Conservation (phyloP, 202 grass and related monocot species). For the Zoysia matrella region DNA sequence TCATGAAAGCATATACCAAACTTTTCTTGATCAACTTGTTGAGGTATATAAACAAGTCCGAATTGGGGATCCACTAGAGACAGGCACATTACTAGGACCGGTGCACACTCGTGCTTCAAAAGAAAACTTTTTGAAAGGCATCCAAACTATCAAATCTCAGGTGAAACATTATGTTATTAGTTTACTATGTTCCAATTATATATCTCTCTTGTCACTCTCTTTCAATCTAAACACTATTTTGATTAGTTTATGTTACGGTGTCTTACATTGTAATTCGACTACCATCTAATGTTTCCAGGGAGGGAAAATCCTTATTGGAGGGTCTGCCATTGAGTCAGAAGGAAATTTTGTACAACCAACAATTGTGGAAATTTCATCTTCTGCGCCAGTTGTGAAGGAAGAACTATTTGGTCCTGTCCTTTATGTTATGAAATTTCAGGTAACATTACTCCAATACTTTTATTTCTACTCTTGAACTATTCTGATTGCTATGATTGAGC, state of each 20-base stretch:
- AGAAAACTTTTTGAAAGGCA: slow-evolving; percentile 85
- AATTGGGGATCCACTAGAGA: slow-evolving; percentile 94
- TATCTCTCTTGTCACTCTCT: slow-evolving; percentile 2
- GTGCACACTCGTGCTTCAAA: slow-evolving; percentile 88
- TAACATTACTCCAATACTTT: slow-evolving; percentile 37
- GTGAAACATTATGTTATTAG: slow-evolving; percentile 46
- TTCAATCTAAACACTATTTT: slow-evolving; percentile 14
- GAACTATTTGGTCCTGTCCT: slow-evolving; percentile 98
- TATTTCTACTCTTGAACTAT: slow-evolving; percentile 27
- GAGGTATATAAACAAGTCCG: slow-evolving; percentile 97
- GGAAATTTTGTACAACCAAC: slow-evolving; percentile 92
- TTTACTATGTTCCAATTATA: slow-evolving; percentile 18
- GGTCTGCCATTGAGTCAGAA: slow-evolving; percentile 77
- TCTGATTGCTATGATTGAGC: slow-evolving; percentile 10
- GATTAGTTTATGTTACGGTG: slow-evolving; percentile 12
- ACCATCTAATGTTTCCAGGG: slow-evolving; percentile 59
- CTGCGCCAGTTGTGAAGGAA: slow-evolving; percentile 81
- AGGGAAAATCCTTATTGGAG: slow-evolving; percentile 87
- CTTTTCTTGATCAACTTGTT: slow-evolving; percentile 85
- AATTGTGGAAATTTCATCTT: slow-evolving; percentile 85
- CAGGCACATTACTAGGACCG: slow-evolving; percentile 85
- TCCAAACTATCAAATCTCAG: slow-evolving; percentile 82
- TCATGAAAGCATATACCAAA: slow-evolving; percentile 90
- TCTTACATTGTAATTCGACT: slow-evolving; percentile 29
- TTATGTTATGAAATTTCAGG: slow-evolving; percentile 99